Conservation (phyloP, 768 basidiomycete species). For the Mycena floridula region DNA sequence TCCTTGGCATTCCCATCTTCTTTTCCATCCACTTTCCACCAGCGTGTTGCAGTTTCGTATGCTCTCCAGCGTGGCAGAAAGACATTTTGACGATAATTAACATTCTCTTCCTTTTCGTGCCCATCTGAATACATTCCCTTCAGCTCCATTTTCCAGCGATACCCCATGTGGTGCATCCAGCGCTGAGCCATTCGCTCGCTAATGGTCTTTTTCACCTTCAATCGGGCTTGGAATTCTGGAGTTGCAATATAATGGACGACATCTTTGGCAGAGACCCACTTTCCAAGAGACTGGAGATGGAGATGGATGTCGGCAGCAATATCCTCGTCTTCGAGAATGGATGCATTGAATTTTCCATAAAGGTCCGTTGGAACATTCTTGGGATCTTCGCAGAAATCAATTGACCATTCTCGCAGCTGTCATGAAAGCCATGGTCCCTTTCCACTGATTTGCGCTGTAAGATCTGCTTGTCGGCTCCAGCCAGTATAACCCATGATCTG, state of each 20-base stretch:
- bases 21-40: constrained; percentile 5
- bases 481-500: neutral
- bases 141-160: constrained; percentile 12
- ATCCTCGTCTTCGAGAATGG: constrained; percentile 14
- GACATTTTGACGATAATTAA: constrained; percentile 16
- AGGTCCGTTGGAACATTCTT: neutral
- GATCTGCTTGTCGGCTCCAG: constrained; percentile 4
- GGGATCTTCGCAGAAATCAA: constrained; percentile 1
- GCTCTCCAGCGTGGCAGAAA: constrained; percentile 14
- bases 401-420: constrained; percentile 1
- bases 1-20: neutral
- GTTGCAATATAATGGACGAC: constrained; percentile 12
- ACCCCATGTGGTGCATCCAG: constrained; percentile 19
- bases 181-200: constrained; percentile 14
- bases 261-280: constrained; percentile 15
- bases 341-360: constrained; percentile 6
- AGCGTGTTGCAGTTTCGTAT: constrained; percentile 6
- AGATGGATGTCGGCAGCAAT: neutral
- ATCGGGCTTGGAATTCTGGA: constrained; percentile 6
- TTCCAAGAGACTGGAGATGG: constrained; percentile 14
- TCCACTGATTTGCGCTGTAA: constrained; percentile 1
- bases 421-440: constrained; percentile 7
- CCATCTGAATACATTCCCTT: constrained; percentile 25
- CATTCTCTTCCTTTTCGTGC: constrained; percentile 24
- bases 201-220: constrained; percentile 12